phyloP scores from a whole-genome alignment of 1,284 basidiomycete genomes.

The Trichosporon coremiiforme region DNA sequence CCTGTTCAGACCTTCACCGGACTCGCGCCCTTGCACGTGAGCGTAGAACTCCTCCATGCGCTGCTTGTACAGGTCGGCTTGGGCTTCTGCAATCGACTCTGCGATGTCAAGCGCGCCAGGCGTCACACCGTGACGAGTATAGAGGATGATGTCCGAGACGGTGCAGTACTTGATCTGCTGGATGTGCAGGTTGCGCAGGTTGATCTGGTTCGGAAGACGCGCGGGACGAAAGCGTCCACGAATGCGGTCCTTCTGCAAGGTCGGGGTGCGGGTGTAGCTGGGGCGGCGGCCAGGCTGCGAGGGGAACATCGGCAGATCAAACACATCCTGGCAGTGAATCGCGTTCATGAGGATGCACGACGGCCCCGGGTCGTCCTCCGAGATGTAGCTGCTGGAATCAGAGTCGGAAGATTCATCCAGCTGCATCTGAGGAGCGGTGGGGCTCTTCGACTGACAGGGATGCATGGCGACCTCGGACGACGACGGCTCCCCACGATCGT shows the following conservation, averaged over 20 bases:
- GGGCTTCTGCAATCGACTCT: conserved; percentile 51
- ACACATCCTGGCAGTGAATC: conserved; percentile 50
- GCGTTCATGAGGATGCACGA: conserved; percentile 52
- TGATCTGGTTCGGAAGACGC: conserved; percentile 52
- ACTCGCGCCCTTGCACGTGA: conserved; percentile 29
- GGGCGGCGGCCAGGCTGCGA: conserved; percentile 26
- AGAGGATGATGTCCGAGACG: conserved; percentile 84
- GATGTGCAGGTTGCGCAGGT: conserved; percentile 55
- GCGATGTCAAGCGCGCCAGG: conserved; percentile 60
- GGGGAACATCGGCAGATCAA: conserved; percentile 46
- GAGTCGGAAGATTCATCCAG: conserved; percentile 15
- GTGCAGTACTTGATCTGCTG: conserved; percentile 77
- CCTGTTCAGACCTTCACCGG: conserved; percentile 46
- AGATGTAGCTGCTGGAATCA: conserved; percentile 27
- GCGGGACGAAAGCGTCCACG: conserved; percentile 44
- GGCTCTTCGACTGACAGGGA: conserved; percentile 45
- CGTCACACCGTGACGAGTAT: conserved; percentile 63
- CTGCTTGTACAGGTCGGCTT: conserved; percentile 50
- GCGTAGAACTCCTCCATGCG: conserved; percentile 49
- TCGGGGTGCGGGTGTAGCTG: conserved; percentile 23
- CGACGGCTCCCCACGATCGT: conserved; percentile 12
- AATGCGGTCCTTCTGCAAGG: conserved; percentile 1
- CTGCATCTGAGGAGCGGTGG: background rate
- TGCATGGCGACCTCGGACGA: conserved; percentile 51
- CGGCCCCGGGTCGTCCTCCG: conserved; percentile 40